Base-by-base conservation (phyloP, 2,329 filamentous ascomycete species). In the Colletotrichum paranaense region DNA sequence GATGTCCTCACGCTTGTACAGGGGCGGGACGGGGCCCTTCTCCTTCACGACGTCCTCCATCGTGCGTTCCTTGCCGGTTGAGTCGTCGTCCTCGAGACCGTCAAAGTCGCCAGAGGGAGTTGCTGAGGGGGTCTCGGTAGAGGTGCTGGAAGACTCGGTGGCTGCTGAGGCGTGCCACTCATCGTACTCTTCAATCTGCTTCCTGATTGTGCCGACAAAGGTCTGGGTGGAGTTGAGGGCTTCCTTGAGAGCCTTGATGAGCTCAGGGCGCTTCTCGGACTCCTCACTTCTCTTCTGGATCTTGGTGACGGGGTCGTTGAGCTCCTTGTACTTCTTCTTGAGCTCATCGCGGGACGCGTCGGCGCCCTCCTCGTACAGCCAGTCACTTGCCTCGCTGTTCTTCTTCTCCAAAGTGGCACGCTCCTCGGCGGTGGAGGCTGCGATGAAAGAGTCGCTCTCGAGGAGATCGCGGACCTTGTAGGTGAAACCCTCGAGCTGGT, bases 401-500 rank as follows among this genome's bases (percentile, higher is more conserved):
- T 92, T 92, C 74, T 91, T 86, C 77, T 93, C 89, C 14, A 98
- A 88, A n/a, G 85, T 83, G 7, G 87, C 81, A 59, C 94, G 90
- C 79, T 95, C 90, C 24, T 89, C 88, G 4, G 90, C 85, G 11
- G 93, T 96, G 38, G 95, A 93, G 4, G 89, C 90, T 14, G 88
- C 88, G 65, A 93, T 86, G 80, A 98, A 98, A 1, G 88, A 87
- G 60, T 94, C 91, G 73, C 93, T 92, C 55, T 94, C 92, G 2
- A 98, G 87, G 57, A 97, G 88, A 81, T 98, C 95, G 30, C 95
- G 92, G 32, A 94, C 90, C 79, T 92, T 93, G 87, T 99, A 99
- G 16, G 96, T 98, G 82, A 93, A 98, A 14, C 90, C 92, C 83
- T 99, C 97, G n/a, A 99, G 90, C 76, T 94, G 93, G 84, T 98